phyloP scores from a whole-genome alignment of 129 eudicot genomes.

The Centaurea solstitialis region DNA sequence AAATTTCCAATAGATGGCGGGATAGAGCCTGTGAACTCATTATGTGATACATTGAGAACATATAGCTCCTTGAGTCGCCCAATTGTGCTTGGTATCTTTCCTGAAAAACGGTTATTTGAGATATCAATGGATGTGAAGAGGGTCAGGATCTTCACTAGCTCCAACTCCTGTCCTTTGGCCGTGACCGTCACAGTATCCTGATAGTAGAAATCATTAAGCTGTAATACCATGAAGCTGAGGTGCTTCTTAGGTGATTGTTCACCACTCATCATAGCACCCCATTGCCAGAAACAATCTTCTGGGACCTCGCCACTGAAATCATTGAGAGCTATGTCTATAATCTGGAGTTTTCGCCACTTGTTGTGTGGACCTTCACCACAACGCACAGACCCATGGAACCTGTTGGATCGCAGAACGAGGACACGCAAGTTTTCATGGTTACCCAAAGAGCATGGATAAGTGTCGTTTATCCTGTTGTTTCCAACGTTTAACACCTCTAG shows the following conservation, averaged over 20 bases:
- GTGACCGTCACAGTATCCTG: slow-evolving; percentile 54
- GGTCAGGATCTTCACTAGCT: slow-evolving; percentile 53
- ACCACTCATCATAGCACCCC: slow-evolving; percentile 47
- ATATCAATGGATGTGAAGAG: slow-evolving; percentile 67
- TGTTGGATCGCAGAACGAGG: slow-evolving; percentile 55
- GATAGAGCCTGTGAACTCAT: slow-evolving; percentile 52
- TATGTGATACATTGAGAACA: slow-evolving; percentile 57
- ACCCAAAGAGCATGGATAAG: slow-evolving; percentile 54
- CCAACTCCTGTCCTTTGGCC: slow-evolving; percentile 47
- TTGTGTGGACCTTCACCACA: slow-evolving; percentile 25
- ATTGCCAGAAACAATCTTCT: slow-evolving; percentile 19
- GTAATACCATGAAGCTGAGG: slow-evolving; percentile 28
- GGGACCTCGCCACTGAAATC: slow-evolving; percentile 44
- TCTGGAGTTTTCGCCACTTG: slow-evolving; percentile 63
- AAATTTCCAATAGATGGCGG: slow-evolving; percentile 60
- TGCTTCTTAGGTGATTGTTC: slow-evolving; percentile 15
- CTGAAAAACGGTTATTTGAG: slow-evolving; percentile 51
- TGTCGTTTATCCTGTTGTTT: slow-evolving; percentile 40
- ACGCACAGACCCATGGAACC: slow-evolving; percentile 40
- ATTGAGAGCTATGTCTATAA: slow-evolving; percentile 58
- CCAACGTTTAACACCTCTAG: slow-evolving; percentile 67
- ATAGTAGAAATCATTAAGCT: slow-evolving; percentile 35
- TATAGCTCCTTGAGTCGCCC: slow-evolving; percentile 47
- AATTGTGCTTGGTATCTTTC: slow-evolving; percentile 48
- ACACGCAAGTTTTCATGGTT: slow-evolving; percentile 49